Conservation (phyloP, 306 rosid species). For the Parietaria judaica region DNA sequence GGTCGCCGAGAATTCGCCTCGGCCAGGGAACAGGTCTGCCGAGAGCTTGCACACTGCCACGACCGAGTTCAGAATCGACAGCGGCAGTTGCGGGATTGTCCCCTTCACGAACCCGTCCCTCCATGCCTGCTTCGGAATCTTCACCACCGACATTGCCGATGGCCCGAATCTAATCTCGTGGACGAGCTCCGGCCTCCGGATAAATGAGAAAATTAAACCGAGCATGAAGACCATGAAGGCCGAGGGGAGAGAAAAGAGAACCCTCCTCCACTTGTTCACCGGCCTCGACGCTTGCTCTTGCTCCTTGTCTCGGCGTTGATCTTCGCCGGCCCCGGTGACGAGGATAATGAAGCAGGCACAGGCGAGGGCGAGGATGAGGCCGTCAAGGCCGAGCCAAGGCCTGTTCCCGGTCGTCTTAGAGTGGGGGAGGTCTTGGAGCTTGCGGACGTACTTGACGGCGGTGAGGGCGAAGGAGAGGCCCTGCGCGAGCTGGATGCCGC, state of each 20-base stretch:
- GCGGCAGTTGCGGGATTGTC: constrained; percentile 65
- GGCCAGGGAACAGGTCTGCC: constrained; percentile 54
- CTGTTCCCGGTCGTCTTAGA: constrained; percentile 35
- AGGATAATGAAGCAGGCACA: constrained; percentile 48
- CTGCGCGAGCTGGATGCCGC: constrained; percentile 73
- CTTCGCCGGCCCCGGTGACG: constrained; percentile 59
- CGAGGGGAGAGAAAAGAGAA: constrained; percentile 49
- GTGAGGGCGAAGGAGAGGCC: constrained; percentile 63
- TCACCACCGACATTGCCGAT: constrained; percentile 38
- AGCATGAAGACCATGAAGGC: constrained; percentile 49
- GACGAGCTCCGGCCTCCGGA: constrained; percentile 44
- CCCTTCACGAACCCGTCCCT: constrained; percentile 68
- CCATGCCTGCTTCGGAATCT: constrained; percentile 53
- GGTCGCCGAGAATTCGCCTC: constrained; percentile 43
- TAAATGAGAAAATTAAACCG: constrained; percentile 53
- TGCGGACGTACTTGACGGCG: constrained; percentile 50
- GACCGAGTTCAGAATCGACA: constrained; percentile 62
- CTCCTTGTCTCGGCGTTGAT: background rate
- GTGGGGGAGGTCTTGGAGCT: constrained; percentile 40
- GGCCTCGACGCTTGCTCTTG: background rate
- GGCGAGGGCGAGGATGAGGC: constrained; percentile 45
- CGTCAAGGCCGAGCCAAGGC: constrained; percentile 63
- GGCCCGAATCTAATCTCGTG: constrained; percentile 55
- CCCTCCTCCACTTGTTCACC: constrained; percentile 5
- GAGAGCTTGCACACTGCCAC: constrained; percentile 60